Conservation (phyloP, 306 rosid genomes). For the Prunus mongolica region DNA sequence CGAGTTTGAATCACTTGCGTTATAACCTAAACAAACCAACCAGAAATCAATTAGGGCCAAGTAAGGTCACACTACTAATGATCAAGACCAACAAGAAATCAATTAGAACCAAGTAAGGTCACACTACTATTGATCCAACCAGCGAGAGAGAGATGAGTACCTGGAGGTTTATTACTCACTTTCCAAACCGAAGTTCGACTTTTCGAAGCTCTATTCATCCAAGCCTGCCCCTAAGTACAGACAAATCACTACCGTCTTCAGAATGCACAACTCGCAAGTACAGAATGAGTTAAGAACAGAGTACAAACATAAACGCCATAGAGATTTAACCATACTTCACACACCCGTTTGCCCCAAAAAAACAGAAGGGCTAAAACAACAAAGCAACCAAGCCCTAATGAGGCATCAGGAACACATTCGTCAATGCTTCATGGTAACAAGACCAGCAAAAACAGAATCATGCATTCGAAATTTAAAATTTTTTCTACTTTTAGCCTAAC, state of each 20-base stretch:
- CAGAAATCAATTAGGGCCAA: too few relatives aligned
- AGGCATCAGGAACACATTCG: not conserved
- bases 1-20: slow-evolving; percentile 79
- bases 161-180: slow-evolving; percentile 61
- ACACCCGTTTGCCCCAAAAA: not conserved
- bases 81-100: slow-evolving; percentile 6
- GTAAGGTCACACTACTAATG: too few relatives aligned
- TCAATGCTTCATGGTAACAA: not conserved
- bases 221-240: slow-evolving; percentile 51
- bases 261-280: not conserved
- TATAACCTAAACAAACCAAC: slow-evolving; percentile 44
- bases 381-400: not conserved
- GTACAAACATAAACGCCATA: not conserved
- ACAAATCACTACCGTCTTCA: slow-evolving; percentile 10
- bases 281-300: not conserved
- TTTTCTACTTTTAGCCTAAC: too few relatives aligned
- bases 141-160: slow-evolving; percentile 20
- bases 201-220: slow-evolving; percentile 69
- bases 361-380: not conserved
- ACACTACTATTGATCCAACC: not conserved
- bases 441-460: not conserved
- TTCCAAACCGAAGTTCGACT: slow-evolving; percentile 45
- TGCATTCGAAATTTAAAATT: not conserved
- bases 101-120: slow-evolving; percentile 15
- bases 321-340: not conserved